phyloP scores from a whole-genome alignment of 441 rosid genomes.

The Populus hybrid region DNA sequence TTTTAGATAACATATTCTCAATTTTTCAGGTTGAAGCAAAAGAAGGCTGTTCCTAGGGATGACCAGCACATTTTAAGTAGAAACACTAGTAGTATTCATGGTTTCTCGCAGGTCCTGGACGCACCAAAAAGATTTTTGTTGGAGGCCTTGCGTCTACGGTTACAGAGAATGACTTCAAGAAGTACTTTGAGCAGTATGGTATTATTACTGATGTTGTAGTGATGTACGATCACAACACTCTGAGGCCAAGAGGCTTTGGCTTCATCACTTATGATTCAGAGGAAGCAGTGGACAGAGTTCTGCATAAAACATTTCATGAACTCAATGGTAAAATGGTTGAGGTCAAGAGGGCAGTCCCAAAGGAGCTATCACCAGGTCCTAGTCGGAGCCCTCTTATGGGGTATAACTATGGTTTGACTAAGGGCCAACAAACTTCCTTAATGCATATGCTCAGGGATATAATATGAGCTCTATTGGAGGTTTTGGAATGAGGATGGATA shows the following conservation, averaged over 20 bases:
- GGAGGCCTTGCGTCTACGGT: constrained; percentile 95
- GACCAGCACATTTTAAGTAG: constrained; percentile 72
- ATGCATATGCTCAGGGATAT: constrained; percentile 84
- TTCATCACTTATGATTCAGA: constrained; percentile 91
- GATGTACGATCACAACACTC: constrained; percentile 96
- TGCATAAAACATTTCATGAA: constrained; percentile 85
- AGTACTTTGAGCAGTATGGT: constrained; percentile 90
- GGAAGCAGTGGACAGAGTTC: constrained; percentile 82
- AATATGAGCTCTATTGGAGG: constrained; percentile 67
- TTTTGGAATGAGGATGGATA: constrained; percentile 77
- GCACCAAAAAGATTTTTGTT: constrained; percentile 88
- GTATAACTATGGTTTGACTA: constrained; percentile 67
- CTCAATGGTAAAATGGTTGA: constrained; percentile 91
- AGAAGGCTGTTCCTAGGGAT: constrained; percentile 94
- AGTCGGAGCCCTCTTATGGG: constrained; percentile 80
- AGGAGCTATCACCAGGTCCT: constrained; percentile 86
- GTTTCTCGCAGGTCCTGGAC: constrained; percentile 86
- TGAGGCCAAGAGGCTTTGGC: constrained; percentile 96
- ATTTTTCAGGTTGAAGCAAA: constrained; percentile 85
- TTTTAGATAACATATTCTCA: constrained; percentile 17
- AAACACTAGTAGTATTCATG: constrained; percentile 60
- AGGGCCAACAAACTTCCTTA: constrained; percentile 70
- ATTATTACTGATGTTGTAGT: constrained; percentile 87
- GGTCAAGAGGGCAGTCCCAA: constrained; percentile 87
- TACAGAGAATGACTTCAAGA: constrained; percentile 83